Base-by-base conservation (phyloP, 1,139 yeast genomes). In the Geotrichum klebahnii region DNA sequence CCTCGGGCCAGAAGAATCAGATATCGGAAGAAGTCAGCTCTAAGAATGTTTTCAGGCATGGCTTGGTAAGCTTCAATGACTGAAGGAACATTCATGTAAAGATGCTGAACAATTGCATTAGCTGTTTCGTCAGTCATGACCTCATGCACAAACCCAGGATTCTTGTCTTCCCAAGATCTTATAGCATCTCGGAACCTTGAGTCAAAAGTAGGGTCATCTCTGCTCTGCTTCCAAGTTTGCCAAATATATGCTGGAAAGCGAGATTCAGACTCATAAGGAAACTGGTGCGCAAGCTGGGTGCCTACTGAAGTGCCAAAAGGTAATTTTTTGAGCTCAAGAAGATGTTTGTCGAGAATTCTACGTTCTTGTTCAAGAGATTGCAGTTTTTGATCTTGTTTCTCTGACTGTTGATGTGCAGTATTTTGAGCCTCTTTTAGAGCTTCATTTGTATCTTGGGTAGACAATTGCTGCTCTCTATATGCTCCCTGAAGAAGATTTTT, bases 201-300 rank as follows among this genome's bases (percentile, higher is more conserved):
- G 1, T 70, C 65, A 40, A 69, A 62, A 20, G 52, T 51, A 3
- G 68, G 69, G 56, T 81, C 79, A 10, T 74, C 73, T 22, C 76
- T 60, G 5, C 77, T 78, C 8, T 78, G 81, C 67, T 89, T 90
- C 97, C 97, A 92, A 1, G 97, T 92, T 68, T 92, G 98, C 96
- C 97, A 92, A 40, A 92, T 80, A 53, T 76, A 76, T 53, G 81
- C 82, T 26, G 90, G 96, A 52, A 85, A 79, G 52, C 60, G 60
- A 32, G 53, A 58, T 28, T 84, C 68, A 1, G 80, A n/a, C 51
- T 82, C 82, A 65, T 87, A 88, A 0, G 95, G 95, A 63, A 83
- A 86, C 57, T 79, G 79, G 58, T 64, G 76, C 3, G 85, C 73
- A 49, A 89, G 71, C 56, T 69, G 71, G 19, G 66, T 66, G 22